Conservation (phyloP, 345 rosid species). For the Salix purpurea region DNA sequence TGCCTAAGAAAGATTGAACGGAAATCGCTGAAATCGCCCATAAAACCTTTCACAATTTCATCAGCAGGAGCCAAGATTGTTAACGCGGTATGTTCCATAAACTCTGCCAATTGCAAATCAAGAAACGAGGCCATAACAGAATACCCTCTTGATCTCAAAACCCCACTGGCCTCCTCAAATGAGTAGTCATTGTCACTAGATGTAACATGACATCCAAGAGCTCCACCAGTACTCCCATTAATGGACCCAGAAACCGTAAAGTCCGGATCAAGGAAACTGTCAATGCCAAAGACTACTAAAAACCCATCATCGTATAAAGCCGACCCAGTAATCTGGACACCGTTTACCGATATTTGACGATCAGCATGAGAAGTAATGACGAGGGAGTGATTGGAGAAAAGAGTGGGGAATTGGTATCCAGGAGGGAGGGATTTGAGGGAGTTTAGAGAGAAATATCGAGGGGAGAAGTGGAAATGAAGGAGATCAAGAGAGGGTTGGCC, state of each 20-base stretch:
- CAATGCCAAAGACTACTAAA: conserved; percentile 25
- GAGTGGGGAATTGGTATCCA: conserved; percentile 32
- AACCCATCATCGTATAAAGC: conserved; percentile 28
- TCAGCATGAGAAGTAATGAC: conserved; percentile 11
- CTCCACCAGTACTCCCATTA: background rate
- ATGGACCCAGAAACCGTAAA: background rate
- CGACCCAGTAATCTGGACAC: conserved; percentile 14
- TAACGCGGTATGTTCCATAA: background rate
- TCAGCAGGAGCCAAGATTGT: conserved; percentile 38
- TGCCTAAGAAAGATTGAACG: conserved; percentile 21
- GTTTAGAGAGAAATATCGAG: conserved; percentile 5
- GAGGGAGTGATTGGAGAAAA: conserved; percentile 24
- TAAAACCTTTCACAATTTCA: background rate
- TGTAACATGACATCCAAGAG: background rate
- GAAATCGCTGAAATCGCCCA: conserved; percentile 4
- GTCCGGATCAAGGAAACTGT: conserved; percentile 24
- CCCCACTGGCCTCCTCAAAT: conserved; percentile 13
- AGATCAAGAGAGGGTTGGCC: conserved; percentile 41
- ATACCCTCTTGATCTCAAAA: conserved; percentile 19
- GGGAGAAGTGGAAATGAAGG: conserved; percentile 36
- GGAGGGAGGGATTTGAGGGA: conserved; percentile 24
- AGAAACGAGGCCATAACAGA: conserved; percentile 34
- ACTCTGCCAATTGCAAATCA: conserved; percentile 25
- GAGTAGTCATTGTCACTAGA: background rate
- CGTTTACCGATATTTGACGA: conserved; percentile 14